Evolutionary conservation across 345 rosid species (phyloP), one percentile per base, ranked within the genome.

Genomic region (Triadica sebifera): DNA sequence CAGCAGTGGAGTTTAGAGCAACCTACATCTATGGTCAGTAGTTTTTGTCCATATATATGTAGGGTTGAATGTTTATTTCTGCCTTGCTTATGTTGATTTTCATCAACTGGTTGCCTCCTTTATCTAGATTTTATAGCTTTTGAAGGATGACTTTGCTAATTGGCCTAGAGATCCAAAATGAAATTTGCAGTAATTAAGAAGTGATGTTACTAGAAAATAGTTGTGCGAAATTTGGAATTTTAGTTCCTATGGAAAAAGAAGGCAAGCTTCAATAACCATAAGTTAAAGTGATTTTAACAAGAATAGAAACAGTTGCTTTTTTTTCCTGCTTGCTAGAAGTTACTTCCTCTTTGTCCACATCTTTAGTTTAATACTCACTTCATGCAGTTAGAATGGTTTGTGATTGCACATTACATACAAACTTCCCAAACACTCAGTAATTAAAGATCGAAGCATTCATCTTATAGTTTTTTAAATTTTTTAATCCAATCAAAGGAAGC

Each of bases 1-100:
- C 47, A 50, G 59, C 75, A 50, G 57, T 13, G 65, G 46, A 59
- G 57, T 24, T 50, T 43, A 62, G 69, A 78, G 46, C 77, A 15
- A 16, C 60, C 77, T 74, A 61, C 65, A n/a, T 69, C 73, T 51
- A 38, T 12, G 75, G 78, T 75, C 52, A 70, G 79, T 75, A 38
- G 15, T 79, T 66, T 50, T 8, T 29, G 34, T 29, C 34, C 2
- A 29, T 29, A 29, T 29, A 29, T 2, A 29, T 29, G 34, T 29
- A 7, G 49, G 20, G 5, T 49, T 67, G 24, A 55, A 11, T 25
- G 13, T 25, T 22, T 22, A 24, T 58, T 58, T 24, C 16, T 58
- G 60, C 12, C 38, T 6, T 24, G 62, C 16, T 3, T 58, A 24
- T 58, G 13, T 22, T 29, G 34, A 29, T 29, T 29, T 29, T 29